Percentiles rank a stretch among this genome's conserved stretches.
Conservation (phyloP, 371 early-diverging fungal species). For the Apophysomyces variabilis region DNA sequence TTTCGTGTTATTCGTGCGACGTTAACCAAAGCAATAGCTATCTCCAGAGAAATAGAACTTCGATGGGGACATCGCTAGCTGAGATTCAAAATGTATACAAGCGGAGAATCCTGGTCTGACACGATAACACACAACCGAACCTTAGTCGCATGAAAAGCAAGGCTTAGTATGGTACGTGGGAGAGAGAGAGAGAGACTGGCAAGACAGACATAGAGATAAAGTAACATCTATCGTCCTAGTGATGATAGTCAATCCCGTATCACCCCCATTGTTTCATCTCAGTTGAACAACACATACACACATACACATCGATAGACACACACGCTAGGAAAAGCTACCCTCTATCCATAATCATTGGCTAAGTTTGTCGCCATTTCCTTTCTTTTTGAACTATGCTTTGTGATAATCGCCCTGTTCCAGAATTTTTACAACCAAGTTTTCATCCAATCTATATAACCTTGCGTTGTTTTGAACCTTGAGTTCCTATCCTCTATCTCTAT, state of each 20-base stretch:
- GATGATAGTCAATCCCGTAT: background rate
- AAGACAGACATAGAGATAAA: no score
- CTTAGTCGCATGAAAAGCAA: conserved; percentile 3
- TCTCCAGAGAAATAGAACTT: background rate
- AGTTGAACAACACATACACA: background rate
- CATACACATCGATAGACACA: no score
- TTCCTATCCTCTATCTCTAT: no score
- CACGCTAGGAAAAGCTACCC: background rate
- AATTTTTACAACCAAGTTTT: background rate
- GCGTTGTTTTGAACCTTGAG: background rate
- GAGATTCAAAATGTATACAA: background rate
- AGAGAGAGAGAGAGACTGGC: no score
- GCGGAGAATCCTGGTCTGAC: conserved; percentile 4
- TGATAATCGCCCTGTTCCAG: background rate
- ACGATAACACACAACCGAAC: background rate
- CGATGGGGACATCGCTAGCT: background rate
- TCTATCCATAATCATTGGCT: background rate
- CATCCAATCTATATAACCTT: background rate
- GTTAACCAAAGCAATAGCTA: background rate
- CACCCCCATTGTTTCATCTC: conserved; percentile 7
- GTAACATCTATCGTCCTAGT: background rate
- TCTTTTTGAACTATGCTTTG: background rate
- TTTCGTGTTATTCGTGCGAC: conserved; percentile 1
- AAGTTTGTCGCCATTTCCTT: conserved; percentile 2
- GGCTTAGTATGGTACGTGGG: background rate